Evolutionary conservation across 1,284 basidiomycete genomes (phyloP).

Genomic region (Moesziomyces sp.): DNA sequence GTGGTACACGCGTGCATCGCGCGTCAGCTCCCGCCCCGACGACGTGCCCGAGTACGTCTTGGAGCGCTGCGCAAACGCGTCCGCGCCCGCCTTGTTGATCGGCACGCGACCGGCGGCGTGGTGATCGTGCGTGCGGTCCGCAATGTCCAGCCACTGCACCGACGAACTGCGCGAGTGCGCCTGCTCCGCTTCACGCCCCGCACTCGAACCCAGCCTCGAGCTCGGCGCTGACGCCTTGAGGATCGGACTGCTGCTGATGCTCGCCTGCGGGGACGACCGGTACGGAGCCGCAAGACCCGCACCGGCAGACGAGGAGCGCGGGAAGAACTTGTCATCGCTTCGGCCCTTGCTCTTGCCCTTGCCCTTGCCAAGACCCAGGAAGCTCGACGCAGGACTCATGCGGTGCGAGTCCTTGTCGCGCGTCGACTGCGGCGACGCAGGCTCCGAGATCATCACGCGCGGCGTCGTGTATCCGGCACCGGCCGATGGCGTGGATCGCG

Average conservation of each 20-base stretch:
- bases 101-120: not conserved
- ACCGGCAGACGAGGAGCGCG: constrained; percentile 41
- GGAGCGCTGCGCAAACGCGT: constrained; percentile 25
- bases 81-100: constrained; percentile 27
- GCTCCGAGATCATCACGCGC: constrained; percentile 43
- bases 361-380: constrained; percentile 10
- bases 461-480: constrained; percentile 19
- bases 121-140: constrained; percentile 26
- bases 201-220: constrained; percentile 10
- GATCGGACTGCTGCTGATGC: constrained; percentile 18
- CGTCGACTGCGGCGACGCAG: constrained; percentile 11
- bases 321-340: constrained; percentile 40
- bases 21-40: constrained; percentile 20
- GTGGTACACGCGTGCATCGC: constrained; percentile 20
- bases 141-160: constrained; percentile 54
- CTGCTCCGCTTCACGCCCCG: constrained; percentile 4
- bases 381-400: constrained; percentile 22
- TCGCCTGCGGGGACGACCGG: constrained; percentile 8
- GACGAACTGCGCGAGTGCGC: constrained; percentile 18
- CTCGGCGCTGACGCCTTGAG: constrained; percentile 18
- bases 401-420: constrained; percentile 12
- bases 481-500: constrained; percentile 3
- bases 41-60: constrained; percentile 18
- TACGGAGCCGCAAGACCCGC: constrained; percentile 30
- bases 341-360: constrained; percentile 12